Evolutionary conservation across 768 basidiomycete genomes (phyloP), one percentile per base, ranked within the genome.

Genomic region (Lactifluus hygrophoroides): DNA sequence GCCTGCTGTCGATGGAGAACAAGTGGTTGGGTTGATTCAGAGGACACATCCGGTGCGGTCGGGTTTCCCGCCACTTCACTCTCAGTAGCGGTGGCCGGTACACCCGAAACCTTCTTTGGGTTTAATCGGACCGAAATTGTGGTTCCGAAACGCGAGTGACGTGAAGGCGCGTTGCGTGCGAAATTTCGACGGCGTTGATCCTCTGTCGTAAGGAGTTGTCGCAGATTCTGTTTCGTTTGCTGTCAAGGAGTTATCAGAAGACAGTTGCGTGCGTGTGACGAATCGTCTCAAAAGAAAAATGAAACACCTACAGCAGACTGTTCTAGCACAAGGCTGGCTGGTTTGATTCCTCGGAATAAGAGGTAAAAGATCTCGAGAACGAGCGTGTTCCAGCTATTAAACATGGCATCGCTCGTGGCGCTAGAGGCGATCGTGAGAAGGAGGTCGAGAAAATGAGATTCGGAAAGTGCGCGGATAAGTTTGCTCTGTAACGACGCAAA

Each of bases 141-240:
- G 2, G 96, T 98, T 1, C 96, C 96, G 71, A 99, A 99, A 48
- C 94, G 84, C 25, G 93, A 92, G 73, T 99, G 96, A 32, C 96
- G 81, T 21, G 92, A 89, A 51, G 84, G 72, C 5, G 80, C 74
- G 48, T 76, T 74, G 57, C 75, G 74, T 48, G 81, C 76, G 25
- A 79, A 69, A 54, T 82, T 76, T 34, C 78, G 76, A 59, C 84
- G 85, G 42, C 75, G 76, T 56, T 79, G 80, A 60, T 82, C 83
- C 73, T 99, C 96, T 34, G 78, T 73, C 3, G 83, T 85, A 16
- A 99, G 80, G 51, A 97, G 81, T 42, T 82, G 81, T 9, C 84
- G 80, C 2, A 99, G 76, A 38, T 80, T 82, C 56, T 82, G 78
- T 21, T 77, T 72, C 49, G 86, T 76, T 83, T 86, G 85, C 87